Conservation (phyloP, 2,329 filamentous ascomycete genomes). For the Thelonectria blattea region DNA sequence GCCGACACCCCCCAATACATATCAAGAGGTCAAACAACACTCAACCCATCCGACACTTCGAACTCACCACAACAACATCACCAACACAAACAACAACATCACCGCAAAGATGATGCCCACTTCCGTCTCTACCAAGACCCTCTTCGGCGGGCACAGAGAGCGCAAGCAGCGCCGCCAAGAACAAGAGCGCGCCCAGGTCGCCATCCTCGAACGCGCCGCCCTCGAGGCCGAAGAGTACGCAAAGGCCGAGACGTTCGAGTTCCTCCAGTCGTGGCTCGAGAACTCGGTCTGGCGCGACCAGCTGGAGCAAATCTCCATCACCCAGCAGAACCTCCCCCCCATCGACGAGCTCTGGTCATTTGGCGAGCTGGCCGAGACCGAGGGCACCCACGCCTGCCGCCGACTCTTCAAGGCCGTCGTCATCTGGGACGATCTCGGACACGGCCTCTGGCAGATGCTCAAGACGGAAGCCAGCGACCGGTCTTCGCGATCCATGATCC, state of each 20-base stretch:
- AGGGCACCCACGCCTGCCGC: slow-evolving; percentile 45
- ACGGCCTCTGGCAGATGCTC: slow-evolving; percentile 43
- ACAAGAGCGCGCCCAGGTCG: slow-evolving; percentile 23
- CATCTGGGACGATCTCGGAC: slow-evolving; percentile 47
- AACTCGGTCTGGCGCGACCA: slow-evolving; percentile 40
- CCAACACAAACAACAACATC: slow-evolving; percentile 24
- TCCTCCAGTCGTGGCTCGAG: slow-evolving; percentile 41
- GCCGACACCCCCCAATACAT: neutral
- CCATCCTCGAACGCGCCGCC: slow-evolving; percentile 28
- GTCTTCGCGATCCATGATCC: slow-evolving; percentile 1
- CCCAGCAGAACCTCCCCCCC: slow-evolving; percentile 42
- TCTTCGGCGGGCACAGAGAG: slow-evolving; percentile 37
- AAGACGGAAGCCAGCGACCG: slow-evolving; percentile 24
- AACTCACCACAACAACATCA: slow-evolving; percentile 6
- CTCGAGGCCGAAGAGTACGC: slow-evolving; percentile 40
- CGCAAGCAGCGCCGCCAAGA: slow-evolving; percentile 34
- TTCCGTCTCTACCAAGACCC: slow-evolving; percentile 30
- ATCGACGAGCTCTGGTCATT: slow-evolving; percentile 44
- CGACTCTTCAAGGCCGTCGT: slow-evolving; percentile 47
- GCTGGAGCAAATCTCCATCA: slow-evolving; percentile 43
- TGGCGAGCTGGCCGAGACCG: slow-evolving; percentile 41
- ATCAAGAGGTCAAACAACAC: neutral
- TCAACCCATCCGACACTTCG: neutral
- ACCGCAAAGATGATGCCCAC: slow-evolving; percentile 30
- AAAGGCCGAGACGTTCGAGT: slow-evolving; percentile 41